These are phyloP conservation scores for Thielaviopsis euricoi DNA, from an alignment of 2,329 filamentous ascomycete genomes.

Conservation along the genomic window DNA sequence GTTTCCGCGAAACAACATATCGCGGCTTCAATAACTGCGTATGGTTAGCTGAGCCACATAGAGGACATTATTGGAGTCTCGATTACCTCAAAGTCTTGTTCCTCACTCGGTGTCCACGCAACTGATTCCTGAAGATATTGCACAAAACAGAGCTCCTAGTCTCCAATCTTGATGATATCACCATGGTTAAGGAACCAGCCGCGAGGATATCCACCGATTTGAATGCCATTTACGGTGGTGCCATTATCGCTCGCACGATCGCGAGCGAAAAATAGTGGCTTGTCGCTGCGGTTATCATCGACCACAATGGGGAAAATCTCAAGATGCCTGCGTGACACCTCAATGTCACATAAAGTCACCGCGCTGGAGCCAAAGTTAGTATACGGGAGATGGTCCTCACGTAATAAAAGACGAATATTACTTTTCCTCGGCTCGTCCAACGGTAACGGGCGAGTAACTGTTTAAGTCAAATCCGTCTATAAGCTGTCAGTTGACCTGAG, in stretches of 20 bases:
- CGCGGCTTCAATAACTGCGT: conserved; percentile 20
- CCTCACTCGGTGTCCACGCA: not conserved
- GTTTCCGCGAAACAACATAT: conserved; percentile 20
- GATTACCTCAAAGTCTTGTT: not conserved
- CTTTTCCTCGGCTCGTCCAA: conserved; percentile 7
- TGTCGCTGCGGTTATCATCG: conserved; percentile 1
- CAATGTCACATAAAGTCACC: conserved; percentile 6
- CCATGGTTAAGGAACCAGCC: conserved; percentile 33
- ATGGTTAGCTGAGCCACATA: not conserved
- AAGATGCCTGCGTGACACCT: conserved; percentile 10
- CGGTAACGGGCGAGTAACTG: not conserved
- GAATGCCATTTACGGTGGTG: conserved; percentile 31
- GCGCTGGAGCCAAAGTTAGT: not conserved
- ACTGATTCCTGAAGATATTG: conserved; percentile 14
- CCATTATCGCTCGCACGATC: conserved; percentile 38
- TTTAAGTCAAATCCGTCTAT: conserved; percentile 8
- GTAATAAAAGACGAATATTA: not conserved
- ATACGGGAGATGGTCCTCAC: not conserved
- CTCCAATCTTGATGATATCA: conserved; percentile 29
- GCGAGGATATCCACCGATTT: conserved; percentile 26
- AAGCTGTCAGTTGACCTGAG: not conserved
- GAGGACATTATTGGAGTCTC: not conserved
- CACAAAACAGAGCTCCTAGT: conserved; percentile 22
- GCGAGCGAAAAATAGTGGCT: conserved; percentile 30
- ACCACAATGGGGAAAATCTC: conserved; percentile 11